Evolutionary conservation across 345 rosid genomes (phyloP).

Genomic region (Dipteronia sinensis): DNA sequence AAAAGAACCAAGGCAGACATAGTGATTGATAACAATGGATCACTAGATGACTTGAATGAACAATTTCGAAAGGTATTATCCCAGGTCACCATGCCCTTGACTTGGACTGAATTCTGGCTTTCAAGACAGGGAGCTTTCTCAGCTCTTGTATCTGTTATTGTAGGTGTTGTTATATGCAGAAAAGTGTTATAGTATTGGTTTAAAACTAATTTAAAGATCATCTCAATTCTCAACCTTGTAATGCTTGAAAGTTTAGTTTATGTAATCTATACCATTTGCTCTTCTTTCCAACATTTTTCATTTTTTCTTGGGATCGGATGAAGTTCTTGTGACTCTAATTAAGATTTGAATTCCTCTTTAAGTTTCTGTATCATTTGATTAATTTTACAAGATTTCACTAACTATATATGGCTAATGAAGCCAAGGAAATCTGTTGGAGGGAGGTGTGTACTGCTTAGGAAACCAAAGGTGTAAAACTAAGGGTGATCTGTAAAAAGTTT

Average conservation of each 20-base stretch:
- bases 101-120: conserved; percentile 79
- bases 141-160: conserved; percentile 42
- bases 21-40: conserved; percentile 78
- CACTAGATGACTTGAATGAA: conserved; percentile 64
- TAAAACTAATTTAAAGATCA: neutral
- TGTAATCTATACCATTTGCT: conserved; percentile 10
- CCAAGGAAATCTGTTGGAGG: neutral
- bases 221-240: conserved; percentile 13
- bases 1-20: conserved; percentile 72
- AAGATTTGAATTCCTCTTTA: neutral
- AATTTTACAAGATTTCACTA: neutral
- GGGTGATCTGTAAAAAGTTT: neutral
- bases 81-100: conserved; percentile 66
- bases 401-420: neutral
- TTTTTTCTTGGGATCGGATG: neutral
- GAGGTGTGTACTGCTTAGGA: neutral
- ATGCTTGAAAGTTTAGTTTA: neutral
- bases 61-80: conserved; percentile 53
- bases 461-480: neutral
- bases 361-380: neutral
- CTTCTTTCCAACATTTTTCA: conserved; percentile 6
- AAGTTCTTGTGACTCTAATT: neutral
- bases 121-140: conserved; percentile 77
- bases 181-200: conserved; percentile 27
- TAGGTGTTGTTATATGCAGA: conserved; percentile 51